phyloP scores from a whole-genome alignment of 371 early-diverging fungal genomes.

The Chytridium lagenaria region DNA sequence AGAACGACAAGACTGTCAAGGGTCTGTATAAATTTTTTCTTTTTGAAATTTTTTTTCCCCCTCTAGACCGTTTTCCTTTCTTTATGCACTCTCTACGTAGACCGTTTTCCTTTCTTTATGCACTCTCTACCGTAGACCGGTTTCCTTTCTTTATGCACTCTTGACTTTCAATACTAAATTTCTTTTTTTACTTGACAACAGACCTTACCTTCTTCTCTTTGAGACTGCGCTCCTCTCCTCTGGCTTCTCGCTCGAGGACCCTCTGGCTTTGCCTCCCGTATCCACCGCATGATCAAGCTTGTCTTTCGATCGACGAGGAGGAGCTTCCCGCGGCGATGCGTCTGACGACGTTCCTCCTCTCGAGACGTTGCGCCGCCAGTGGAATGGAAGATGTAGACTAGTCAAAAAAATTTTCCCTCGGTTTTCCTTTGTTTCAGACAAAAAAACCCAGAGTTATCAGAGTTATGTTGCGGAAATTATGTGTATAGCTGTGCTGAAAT shows the following conservation, averaged over 20 bases:
- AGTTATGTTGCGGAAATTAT: no score
- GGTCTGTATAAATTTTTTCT: conserved; percentile 20
- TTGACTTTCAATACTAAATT: background rate
- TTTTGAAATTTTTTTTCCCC: background rate
- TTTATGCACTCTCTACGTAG: no score
- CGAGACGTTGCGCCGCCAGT: conserved; percentile 82
- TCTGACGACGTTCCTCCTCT: conserved; percentile 69
- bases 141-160: background rate
- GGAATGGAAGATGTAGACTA: conserved; percentile 98
- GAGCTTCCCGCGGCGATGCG: conserved; percentile 36
- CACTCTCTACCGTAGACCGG: no score
- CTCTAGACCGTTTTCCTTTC: background rate
- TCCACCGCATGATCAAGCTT: conserved; percentile 98
- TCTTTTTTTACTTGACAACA: conserved; percentile 7
- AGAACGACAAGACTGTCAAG: conserved; percentile 96
- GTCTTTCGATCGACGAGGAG: conserved; percentile 90
- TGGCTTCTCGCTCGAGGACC: conserved; percentile 97
- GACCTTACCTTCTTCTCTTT: conserved; percentile 92
- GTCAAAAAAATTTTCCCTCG: no score
- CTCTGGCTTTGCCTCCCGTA: conserved; percentile 88
- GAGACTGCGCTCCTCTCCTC: conserved; percentile 94
- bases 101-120: background rate
- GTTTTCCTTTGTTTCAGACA: no score
- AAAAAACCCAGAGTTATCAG: no score
- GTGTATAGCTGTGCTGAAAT: no score